Percentiles rank a stretch among this genome's conserved stretches.
These are phyloP conservation scores for Diplodia mutila DNA, from an alignment of 2,329 filamentous ascomycete species.

Conservation along the genomic window DNA sequence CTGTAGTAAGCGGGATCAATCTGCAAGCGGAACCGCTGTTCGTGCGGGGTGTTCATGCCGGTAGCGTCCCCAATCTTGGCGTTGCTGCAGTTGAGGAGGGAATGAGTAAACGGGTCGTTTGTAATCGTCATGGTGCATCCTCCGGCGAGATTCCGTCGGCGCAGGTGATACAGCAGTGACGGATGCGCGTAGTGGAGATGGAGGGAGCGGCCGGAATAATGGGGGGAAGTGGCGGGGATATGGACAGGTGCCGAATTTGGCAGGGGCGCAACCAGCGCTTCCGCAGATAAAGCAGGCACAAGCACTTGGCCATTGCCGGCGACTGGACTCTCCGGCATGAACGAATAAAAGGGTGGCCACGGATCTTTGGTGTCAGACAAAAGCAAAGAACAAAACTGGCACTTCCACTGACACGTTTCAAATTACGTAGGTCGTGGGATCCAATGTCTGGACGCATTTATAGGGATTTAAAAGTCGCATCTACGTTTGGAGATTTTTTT, in stretches of 20 bases:
- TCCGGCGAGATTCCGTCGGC: background rate
- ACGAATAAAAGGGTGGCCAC: background rate
- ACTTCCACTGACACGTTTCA: too few relatives aligned
- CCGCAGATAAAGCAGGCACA: background rate
- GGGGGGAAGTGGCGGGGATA: background rate
- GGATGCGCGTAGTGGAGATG: background rate
- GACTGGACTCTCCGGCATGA: background rate
- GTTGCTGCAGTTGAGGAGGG: background rate
- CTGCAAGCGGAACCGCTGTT: background rate
- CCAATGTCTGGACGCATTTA: too few relatives aligned
- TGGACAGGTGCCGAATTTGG: too few relatives aligned
- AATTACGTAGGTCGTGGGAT: too few relatives aligned
- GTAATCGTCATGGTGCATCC: background rate
- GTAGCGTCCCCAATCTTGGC: background rate
- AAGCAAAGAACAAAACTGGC: too few relatives aligned
- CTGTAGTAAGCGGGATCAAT: background rate
- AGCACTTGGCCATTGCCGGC: background rate
- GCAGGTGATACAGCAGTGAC: background rate
- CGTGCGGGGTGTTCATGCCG: background rate
- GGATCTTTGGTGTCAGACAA: too few relatives aligned
- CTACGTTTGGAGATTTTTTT: too few relatives aligned
- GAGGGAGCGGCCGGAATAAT: background rate
- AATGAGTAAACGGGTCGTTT: background rate
- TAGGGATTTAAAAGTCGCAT: too few relatives aligned
- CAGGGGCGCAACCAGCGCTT: background rate